Evolutionary conservation across 75 land plant genomes (phyloP).

Genomic region (Larix kaempferi): DNA sequence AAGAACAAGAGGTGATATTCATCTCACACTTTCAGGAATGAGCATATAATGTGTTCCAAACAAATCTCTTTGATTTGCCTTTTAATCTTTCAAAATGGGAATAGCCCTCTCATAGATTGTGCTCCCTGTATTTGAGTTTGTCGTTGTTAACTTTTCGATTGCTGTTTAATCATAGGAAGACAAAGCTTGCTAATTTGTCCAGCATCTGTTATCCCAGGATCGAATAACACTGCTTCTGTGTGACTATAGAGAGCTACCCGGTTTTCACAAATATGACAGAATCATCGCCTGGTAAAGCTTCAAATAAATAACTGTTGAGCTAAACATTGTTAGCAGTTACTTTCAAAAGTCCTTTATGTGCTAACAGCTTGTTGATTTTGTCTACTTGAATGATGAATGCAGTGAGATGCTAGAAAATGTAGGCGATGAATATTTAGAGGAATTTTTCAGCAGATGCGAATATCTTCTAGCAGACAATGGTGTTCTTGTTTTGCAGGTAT

Average conservation of each 20-base stretch:
- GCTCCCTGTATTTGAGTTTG: too few relatives aligned
- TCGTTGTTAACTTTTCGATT: too few relatives aligned
- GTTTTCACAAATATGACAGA: conserved; percentile 39
- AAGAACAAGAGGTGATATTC: too few relatives aligned
- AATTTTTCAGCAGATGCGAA: conserved; percentile 44
- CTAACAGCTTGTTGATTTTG: not conserved
- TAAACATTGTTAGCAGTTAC: not conserved
- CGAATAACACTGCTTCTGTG: conserved; percentile 62
- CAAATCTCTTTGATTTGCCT: too few relatives aligned
- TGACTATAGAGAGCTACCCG: conserved; percentile 66
- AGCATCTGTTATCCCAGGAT: conserved; percentile 42
- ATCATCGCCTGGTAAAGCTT: conserved; percentile 44
- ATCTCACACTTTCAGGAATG: too few relatives aligned
- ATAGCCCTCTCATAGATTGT: too few relatives aligned
- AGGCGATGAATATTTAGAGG: conserved; percentile 48
- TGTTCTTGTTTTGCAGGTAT: conserved; percentile 48
- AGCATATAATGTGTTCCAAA: too few relatives aligned
- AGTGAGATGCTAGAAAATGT: conserved; percentile 62
- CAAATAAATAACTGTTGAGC: not conserved
- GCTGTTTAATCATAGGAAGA: too few relatives aligned
- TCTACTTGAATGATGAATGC: not conserved
- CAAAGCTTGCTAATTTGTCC: too few relatives aligned
- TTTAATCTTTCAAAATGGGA: too few relatives aligned
- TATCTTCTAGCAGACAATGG: conserved; percentile 47
- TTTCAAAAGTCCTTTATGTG: not conserved